Evolutionary conservation across 2,329 filamentous ascomycete species (phyloP).

Genomic region (Fusarium incarnatum): DNA sequence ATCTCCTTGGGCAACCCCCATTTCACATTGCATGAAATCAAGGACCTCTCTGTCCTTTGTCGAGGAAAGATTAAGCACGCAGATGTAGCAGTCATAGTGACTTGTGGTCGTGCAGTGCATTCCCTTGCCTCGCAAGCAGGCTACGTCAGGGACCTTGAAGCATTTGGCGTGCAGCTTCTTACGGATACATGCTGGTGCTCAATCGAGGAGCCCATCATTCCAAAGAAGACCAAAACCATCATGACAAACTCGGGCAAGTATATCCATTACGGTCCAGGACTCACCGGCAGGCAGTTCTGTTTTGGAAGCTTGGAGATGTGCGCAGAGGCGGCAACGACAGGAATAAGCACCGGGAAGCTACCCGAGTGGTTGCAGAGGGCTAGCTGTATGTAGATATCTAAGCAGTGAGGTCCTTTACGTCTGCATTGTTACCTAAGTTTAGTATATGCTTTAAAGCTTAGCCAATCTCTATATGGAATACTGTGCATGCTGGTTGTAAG

Average conservation of each 20-base stretch:
- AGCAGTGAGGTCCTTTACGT: no score
- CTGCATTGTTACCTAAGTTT: no score
- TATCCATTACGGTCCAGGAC: conserved; percentile 28
- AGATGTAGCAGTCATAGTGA: neutral
- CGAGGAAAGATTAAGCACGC: neutral
- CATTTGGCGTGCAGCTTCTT: conserved; percentile 22
- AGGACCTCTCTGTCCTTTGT: conserved; percentile 2
- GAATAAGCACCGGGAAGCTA: no score
- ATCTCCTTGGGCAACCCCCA: conserved; percentile 35
- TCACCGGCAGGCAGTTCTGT: conserved; percentile 31
- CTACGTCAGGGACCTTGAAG: neutral
- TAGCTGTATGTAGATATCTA: no score
- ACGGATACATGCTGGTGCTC: conserved; percentile 32
- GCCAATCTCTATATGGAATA: no score
- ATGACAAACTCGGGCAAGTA: conserved; percentile 38
- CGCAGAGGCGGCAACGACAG: conserved; percentile 30
- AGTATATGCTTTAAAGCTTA: no score
- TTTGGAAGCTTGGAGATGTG: conserved; percentile 43
- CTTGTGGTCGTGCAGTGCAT: conserved; percentile 12
- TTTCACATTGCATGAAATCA: conserved; percentile 26
- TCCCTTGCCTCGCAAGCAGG: conserved; percentile 25
- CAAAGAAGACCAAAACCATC: neutral
- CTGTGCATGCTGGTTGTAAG: no score
- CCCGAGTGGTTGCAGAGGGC: no score
- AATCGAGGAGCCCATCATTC: conserved; percentile 26